Conservation (phyloP, 345 rosid species). For the Citrus reticulata region DNA sequence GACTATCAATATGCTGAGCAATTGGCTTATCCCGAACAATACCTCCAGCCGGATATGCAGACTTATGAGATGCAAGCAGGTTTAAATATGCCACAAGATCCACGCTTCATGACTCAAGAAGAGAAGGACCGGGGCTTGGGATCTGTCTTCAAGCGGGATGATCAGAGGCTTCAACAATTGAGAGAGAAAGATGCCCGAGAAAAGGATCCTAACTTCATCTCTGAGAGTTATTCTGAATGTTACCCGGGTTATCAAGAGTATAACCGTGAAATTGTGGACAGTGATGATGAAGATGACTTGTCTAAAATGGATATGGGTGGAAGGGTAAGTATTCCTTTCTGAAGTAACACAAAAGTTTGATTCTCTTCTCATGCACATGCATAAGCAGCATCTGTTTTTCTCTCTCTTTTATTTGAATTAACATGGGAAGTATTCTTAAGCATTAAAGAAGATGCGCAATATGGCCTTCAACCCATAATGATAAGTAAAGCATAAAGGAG, state of each 20-base stretch:
- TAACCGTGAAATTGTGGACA: constrained; percentile 85
- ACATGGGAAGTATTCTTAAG: neutral
- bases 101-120: constrained; percentile 92
- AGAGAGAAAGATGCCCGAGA: constrained; percentile 90
- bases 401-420: neutral
- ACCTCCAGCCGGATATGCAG: constrained; percentile 65
- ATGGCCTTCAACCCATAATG: neutral
- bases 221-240: constrained; percentile 98
- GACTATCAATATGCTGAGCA: constrained; percentile 90
- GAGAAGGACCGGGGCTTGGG: constrained; percentile 98
- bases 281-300: constrained; percentile 93
- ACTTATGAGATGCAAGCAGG: constrained; percentile 57
- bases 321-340: constrained; percentile 47
- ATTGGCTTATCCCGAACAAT: constrained; percentile 75
- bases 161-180: constrained; percentile 90
- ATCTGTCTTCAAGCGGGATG: constrained; percentile 97
- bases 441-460: neutral
- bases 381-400: neutral
- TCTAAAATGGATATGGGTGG: constrained; percentile 99
- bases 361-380: neutral
- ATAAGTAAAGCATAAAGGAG: neutral
- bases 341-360: no score
- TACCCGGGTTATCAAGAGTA: constrained; percentile 99
- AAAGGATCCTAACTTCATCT: constrained; percentile 88
- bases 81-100: constrained; percentile 51